A percentile compares a stretch with the other conserved stretches of the same genome.
These are phyloP conservation scores for Forsythia suspensa DNA, from an alignment of 257 asterid genomes.

Conservation along the genomic window DNA sequence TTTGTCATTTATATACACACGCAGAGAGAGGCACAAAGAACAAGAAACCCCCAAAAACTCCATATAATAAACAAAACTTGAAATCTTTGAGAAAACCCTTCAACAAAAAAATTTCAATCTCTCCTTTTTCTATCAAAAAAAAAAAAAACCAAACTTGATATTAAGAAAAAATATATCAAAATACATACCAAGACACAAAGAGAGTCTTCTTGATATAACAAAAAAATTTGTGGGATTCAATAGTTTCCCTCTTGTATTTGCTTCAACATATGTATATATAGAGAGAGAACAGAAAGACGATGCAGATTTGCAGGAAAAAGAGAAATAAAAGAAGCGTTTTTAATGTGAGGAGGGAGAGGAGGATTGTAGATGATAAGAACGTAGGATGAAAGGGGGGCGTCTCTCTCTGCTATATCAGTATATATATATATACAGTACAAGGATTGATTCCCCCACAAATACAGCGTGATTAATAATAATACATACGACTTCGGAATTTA, in stretches of 20 bases:
- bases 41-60: not conserved
- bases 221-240: slow-evolving; percentile 7
- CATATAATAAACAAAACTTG: not conserved
- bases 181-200: slow-evolving; percentile 23
- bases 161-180: not conserved
- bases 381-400: not conserved
- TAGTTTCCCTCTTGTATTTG: not conserved
- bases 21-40: not conserved
- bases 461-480: too few species aligned
- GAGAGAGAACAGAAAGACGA: not conserved
- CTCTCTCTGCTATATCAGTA: not conserved
- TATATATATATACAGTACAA: not conserved
- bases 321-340: not conserved
- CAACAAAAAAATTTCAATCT: not conserved
- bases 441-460: not conserved
- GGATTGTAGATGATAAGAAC: not conserved
- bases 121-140: too few species aligned
- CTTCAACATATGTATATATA: not conserved
- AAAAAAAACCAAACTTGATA: too few species aligned
- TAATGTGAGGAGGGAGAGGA: not conserved
- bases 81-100: not conserved
- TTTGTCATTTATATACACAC: not conserved
- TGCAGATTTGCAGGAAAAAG: not conserved
- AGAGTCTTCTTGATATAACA: not conserved
- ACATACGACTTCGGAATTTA: too few species aligned